Base-by-base conservation (phyloP, 176 grass and related monocot species). In the sorghum (Sorghum bicolor) region DNA sequence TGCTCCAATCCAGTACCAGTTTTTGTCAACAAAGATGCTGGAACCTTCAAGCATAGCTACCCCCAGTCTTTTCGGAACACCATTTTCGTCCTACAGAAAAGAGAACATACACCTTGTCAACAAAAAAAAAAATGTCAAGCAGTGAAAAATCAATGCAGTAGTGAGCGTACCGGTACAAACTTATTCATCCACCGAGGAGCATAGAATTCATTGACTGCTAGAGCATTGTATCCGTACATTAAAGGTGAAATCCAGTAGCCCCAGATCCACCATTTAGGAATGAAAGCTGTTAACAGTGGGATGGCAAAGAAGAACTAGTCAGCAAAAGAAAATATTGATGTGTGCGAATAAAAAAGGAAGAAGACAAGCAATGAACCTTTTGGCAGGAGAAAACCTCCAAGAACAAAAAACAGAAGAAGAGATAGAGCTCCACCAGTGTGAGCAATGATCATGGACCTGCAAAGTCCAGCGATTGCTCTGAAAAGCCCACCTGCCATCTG, bases 221-320 rank as follows among this genome's bases (percentile, higher is more conserved):
- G 78, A 70, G 96, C 87, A 89, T 99, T 99, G 31, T 89, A 99
- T 67, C 87, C 96, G 29, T 99, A 99, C 61, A 87, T 87, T 47
- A 99, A 63, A 31, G 96, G 96, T 6, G 96, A 99, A 90, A 92
- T 74, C 96, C 96, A 99, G 70, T 96, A 99, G 63, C 93, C 96
- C 96, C 96, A 99, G 31, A 99, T 89, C 96, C 96, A 99, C 96
- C 96, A 99, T 32, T 94, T 94, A 10, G 93, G 96, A 62, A 99
- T 96, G 78, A 84, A 76, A 44, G 61, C 96, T 99, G 87, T 83
- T 89, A 65, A 82, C 9, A 53, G 17, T 62, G 41, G 39, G 14
- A 41, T 10, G n/a, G 24, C n/a, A 40, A 22, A 76, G 30, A 68
- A 74, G 57, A 63, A 86, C 22, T 73, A 61, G 69, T 66, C 63